These are phyloP conservation scores for Luffa aegyptiaca DNA, from an alignment of 306 rosid genomes.

Conservation along the genomic window DNA sequence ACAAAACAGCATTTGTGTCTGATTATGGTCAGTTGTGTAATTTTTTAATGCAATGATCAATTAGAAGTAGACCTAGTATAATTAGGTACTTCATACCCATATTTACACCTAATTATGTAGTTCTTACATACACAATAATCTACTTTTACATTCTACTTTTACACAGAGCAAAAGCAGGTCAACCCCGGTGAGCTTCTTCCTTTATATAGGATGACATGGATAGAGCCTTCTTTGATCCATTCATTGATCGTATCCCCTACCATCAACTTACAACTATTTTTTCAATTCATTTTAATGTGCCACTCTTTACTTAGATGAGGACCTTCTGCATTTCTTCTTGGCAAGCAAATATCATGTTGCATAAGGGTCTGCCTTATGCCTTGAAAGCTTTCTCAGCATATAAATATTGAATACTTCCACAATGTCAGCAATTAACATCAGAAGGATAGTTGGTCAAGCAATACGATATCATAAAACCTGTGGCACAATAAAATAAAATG, in stretches of 20 bases:
- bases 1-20: neutral
- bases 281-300: neutral
- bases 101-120: neutral
- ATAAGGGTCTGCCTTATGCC: neutral
- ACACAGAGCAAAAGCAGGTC: neutral
- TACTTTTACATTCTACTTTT: neutral
- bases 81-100: neutral
- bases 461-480: neutral
- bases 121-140: neutral
- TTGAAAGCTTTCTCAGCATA: neutral
- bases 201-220: neutral
- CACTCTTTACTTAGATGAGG: neutral
- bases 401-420: neutral
- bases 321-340: neutral
- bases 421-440: neutral
- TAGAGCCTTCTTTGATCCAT: neutral
- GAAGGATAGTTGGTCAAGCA: neutral
- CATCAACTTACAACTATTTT: neutral
- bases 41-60: slow-evolving; percentile 2
- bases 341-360: neutral
- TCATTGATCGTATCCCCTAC: neutral
- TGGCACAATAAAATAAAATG: neutral
- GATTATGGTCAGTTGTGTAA: neutral
- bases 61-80: neutral
- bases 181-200: neutral